Evolutionary conservation across 495 filamentous ascomycete genomes (phyloP), one percentile per base, ranked within the genome.

Genomic region (Aspergillus hancockii): DNA sequence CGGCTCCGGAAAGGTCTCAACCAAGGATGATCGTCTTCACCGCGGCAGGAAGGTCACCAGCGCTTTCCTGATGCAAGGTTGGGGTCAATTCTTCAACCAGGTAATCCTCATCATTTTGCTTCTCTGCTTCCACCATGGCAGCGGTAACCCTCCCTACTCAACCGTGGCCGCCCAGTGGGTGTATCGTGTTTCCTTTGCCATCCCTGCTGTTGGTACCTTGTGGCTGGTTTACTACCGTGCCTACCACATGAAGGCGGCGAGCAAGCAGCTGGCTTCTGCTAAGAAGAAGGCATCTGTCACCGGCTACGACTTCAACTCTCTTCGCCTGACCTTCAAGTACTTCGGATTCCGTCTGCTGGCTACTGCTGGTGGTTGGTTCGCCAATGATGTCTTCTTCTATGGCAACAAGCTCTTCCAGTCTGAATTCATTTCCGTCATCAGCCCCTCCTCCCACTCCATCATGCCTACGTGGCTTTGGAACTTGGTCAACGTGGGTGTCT

Each of bases 381-480:
- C 84, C 76, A 97, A 96, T 70, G 92, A 96, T 71, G 85, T 97
- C 19, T 96, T 97, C 83, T 97, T 97, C 79, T 97, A 97, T 74
- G 92, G 92, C 63, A 97, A 96, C 88, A 96, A 96, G 83, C 87
- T 97, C 38, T 97, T 97, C 82, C 91, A 95, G 75, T 81, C 80
- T 62, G 83, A 92, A 68, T 97, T 97, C 73, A 95, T 96, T 68
- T 73, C 64, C 1, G 87, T 90, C 66, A 84, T 96, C 57, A 86
- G 85, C 55, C 80, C 81, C 13, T 64, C 73, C 32, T 77, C 81
- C 59, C 69, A 74, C 1, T 89, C 88, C 0, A 81, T 96, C 62
- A 88, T 95, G 86, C 85, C 85, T 5, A 84, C 78, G 43, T 97
- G 92, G 92, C 77, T 91, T n/a, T 97, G 90, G 85, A 95, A 91